phyloP scores from a whole-genome alignment of 495 filamentous ascomycete species.

The Aspergillus egyptiacus region DNA sequence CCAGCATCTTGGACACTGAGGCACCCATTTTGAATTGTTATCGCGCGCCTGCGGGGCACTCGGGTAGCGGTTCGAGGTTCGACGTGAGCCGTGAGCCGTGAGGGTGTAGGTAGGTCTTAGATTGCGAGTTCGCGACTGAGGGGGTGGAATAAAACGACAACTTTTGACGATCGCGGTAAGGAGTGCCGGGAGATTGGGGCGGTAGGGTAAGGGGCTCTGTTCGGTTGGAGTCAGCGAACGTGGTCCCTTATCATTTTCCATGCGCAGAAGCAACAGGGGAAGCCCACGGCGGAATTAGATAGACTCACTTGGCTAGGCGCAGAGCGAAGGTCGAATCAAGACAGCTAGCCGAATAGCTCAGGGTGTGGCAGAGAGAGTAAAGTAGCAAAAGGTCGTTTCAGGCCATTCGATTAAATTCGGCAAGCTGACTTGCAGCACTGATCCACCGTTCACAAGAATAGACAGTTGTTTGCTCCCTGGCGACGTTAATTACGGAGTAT shows the following conservation, averaged over 20 bases:
- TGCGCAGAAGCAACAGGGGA: not conserved
- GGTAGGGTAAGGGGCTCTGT: not conserved
- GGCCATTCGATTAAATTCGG: conserved; percentile 17
- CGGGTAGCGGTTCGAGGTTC: conserved; percentile 1
- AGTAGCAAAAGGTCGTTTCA: conserved; percentile 6
- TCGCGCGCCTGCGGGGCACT: conserved; percentile 10
- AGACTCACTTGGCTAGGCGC: conserved; percentile 12
- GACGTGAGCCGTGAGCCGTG: not conserved
- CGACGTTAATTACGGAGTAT: too few species aligned
- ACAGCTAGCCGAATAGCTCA: not conserved
- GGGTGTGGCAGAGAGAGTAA: not conserved
- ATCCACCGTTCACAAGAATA: too few species aligned
- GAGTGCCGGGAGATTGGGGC: not conserved
- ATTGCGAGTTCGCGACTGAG: not conserved
- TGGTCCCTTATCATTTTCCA: conserved; percentile 5
- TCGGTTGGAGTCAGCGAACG: conserved; percentile 10
- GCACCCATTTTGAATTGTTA: conserved; percentile 60
- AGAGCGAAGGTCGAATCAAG: not conserved
- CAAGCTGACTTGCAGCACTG: conserved; percentile 5
- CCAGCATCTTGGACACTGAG: conserved; percentile 81
- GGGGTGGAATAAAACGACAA: too few species aligned
- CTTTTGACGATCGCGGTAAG: too few species aligned
- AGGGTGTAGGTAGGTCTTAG: not conserved
- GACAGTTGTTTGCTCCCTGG: not conserved
- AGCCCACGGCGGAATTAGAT: conserved; percentile 6